phyloP scores from a whole-genome alignment of 192 early-diverging fungal genomes.

The Mortierella claussenii region DNA sequence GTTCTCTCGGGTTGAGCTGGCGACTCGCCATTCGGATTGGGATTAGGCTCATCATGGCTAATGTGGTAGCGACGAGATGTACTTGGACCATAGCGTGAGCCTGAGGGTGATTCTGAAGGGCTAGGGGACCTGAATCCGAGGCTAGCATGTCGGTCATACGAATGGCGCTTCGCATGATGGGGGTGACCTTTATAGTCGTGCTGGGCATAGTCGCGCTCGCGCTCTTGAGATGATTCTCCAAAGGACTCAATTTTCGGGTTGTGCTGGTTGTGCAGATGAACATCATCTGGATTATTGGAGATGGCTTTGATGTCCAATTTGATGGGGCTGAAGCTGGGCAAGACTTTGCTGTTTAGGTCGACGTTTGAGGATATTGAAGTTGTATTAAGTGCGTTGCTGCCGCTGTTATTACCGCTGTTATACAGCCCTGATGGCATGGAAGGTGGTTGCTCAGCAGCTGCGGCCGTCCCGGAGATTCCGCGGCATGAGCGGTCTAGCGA shows the following conservation, averaged over 20 bases:
- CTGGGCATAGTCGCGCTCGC: background rate
- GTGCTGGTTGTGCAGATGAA: slow-evolving; percentile 30
- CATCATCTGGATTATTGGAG: slow-evolving; percentile 33
- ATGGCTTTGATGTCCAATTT: slow-evolving; percentile 37
- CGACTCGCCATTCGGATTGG: slow-evolving; percentile 44
- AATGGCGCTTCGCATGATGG: no score
- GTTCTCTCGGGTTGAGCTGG: slow-evolving; percentile 10
- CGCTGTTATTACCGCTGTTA: background rate
- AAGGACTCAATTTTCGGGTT: slow-evolving; percentile 9
- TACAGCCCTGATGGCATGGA: no score
- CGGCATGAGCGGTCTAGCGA: slow-evolving; percentile 1
- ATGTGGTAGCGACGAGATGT: background rate
- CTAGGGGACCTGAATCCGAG: background rate
- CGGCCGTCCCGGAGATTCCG: no score
- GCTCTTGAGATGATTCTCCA: background rate
- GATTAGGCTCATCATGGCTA: slow-evolving; percentile 26
- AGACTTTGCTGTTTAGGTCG: background rate
- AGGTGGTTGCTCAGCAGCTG: no score
- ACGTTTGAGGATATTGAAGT: no score
- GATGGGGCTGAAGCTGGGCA: slow-evolving; percentile 23
- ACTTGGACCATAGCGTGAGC: background rate
- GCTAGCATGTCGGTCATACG: background rate
- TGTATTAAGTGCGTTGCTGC: no score
- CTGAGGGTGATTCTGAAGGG: slow-evolving; percentile 4
- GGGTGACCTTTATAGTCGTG: no score